Conservation (phyloP, 176 grass and related monocot species). For the Zea luxurians region DNA sequence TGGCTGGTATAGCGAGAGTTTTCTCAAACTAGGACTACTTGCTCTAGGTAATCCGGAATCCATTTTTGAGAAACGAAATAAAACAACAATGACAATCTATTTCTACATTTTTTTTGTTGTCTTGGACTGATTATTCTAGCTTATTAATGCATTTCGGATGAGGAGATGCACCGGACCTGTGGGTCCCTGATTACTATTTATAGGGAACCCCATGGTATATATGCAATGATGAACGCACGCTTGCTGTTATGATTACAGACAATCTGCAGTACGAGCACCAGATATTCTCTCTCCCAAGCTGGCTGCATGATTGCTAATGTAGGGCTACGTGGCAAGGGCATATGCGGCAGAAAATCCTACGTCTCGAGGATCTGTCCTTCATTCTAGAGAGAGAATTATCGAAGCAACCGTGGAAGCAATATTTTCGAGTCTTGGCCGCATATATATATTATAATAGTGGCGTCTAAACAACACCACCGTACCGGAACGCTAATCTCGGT, state of each 20-base stretch:
- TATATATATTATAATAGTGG: background rate
- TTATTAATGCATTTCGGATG: background rate
- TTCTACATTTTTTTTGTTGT: background rate
- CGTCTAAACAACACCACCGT: background rate
- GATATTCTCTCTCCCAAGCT: conserved; percentile 20
- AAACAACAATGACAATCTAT: background rate
- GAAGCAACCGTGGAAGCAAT: background rate
- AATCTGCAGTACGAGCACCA: conserved; percentile 5
- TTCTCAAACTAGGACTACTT: background rate
- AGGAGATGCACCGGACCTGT: background rate
- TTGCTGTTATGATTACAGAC: background rate
- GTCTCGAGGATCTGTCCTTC: background rate
- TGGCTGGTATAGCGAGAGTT: no score
- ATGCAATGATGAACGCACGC: conserved; percentile 1
- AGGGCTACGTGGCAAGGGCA: background rate
- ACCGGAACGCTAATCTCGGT: background rate
- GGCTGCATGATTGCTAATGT: conserved; percentile 5
- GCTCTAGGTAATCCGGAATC: background rate
- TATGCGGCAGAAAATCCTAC: background rate
- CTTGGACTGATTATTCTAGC: background rate
- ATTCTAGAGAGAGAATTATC: conserved; percentile 16
- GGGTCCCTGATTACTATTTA: background rate
- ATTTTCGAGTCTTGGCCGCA: background rate
- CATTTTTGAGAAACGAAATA: background rate
- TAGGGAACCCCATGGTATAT: background rate